Conservation (phyloP, 345 rosid species). For the Melaleuca alternifolia region DNA sequence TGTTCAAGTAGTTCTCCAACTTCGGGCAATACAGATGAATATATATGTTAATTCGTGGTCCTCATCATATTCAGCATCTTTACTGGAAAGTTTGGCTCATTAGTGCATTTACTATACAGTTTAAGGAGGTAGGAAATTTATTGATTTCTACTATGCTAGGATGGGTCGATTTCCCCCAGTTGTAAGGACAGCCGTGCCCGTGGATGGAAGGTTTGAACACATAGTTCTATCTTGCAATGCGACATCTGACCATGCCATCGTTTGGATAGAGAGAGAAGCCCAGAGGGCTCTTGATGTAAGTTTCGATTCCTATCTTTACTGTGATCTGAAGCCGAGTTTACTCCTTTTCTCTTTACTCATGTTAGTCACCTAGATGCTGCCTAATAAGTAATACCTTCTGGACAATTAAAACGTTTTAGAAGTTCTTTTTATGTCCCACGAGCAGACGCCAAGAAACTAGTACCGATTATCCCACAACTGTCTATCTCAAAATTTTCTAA, state of each 20-base stretch:
- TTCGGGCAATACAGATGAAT: not conserved
- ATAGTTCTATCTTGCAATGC: slow-evolving; percentile 92
- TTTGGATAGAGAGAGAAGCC: slow-evolving; percentile 91
- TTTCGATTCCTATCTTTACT: not conserved
- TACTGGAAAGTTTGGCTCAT: not conserved
- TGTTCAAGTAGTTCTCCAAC: not conserved
- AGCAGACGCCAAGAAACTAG: no score
- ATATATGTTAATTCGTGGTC: not conserved
- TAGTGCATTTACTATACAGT: not conserved
- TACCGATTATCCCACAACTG: no score
- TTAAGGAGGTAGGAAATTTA: not conserved
- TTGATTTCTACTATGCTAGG: slow-evolving; percentile 23
- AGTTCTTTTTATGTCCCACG: not conserved
- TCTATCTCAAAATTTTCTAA: no score
- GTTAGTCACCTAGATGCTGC: not conserved
- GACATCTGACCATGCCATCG: slow-evolving; percentile 84
- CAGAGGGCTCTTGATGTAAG: slow-evolving; percentile 68
- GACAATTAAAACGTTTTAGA: not conserved
- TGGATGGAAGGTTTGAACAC: slow-evolving; percentile 94
- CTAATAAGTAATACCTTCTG: not conserved
- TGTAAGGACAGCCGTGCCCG: slow-evolving; percentile 91
- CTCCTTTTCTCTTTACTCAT: not conserved
- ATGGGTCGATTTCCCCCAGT: slow-evolving; percentile 80
- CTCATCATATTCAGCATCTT: not conserved
- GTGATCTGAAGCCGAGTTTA: not conserved